Evolutionary conservation across 2,329 filamentous ascomycete genomes (phyloP).

Genomic region (Sclerotiophoma versabilis): DNA sequence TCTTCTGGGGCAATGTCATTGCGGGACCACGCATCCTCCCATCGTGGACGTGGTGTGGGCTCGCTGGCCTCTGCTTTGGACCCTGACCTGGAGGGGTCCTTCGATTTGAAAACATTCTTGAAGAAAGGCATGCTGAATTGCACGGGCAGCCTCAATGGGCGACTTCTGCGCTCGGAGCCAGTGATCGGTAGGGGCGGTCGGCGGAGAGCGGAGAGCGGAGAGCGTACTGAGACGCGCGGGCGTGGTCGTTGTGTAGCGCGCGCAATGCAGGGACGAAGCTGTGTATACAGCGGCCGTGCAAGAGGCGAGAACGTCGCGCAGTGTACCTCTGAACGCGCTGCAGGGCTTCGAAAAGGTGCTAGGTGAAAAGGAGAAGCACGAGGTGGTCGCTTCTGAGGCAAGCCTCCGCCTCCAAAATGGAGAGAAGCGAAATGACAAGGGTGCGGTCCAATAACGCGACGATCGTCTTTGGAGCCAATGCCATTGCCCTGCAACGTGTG

Average conservation of each 20-base stretch:
- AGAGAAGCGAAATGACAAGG: slow-evolving; percentile 24
- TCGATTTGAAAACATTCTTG: slow-evolving; percentile 49
- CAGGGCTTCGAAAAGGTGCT: slow-evolving; percentile 16
- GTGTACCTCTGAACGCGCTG: slow-evolving; percentile 12
- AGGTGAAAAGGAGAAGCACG: slow-evolving; percentile 19
- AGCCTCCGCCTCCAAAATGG: slow-evolving; percentile 17
- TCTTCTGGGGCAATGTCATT: slow-evolving; percentile 86
- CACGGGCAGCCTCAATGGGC: slow-evolving; percentile 26
- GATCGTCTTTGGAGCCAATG: slow-evolving; percentile 10
- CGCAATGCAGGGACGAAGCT: slow-evolving; percentile 25
- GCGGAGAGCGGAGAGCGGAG: slow-evolving; percentile 10
- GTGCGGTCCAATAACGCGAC: slow-evolving; percentile 19
- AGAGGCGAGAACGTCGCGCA: slow-evolving; percentile 16
- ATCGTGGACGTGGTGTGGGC: slow-evolving; percentile 71
- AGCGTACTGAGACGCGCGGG: slow-evolving; percentile 10
- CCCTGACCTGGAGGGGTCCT: slow-evolving; percentile 40
- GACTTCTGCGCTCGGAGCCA: slow-evolving; percentile 1
- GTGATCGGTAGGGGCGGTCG: background rate
- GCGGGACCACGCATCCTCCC: slow-evolving; percentile 88
- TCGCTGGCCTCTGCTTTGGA: slow-evolving; percentile 38
- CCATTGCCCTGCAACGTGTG: slow-evolving; percentile 10
- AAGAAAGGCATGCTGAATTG: slow-evolving; percentile 46
- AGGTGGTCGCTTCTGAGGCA: slow-evolving; percentile 18
- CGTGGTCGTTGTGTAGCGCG: slow-evolving; percentile 17
- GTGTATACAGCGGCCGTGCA: slow-evolving; percentile 20